Conservation (phyloP, 495 filamentous ascomycete genomes). For the Penicillium steckii region DNA sequence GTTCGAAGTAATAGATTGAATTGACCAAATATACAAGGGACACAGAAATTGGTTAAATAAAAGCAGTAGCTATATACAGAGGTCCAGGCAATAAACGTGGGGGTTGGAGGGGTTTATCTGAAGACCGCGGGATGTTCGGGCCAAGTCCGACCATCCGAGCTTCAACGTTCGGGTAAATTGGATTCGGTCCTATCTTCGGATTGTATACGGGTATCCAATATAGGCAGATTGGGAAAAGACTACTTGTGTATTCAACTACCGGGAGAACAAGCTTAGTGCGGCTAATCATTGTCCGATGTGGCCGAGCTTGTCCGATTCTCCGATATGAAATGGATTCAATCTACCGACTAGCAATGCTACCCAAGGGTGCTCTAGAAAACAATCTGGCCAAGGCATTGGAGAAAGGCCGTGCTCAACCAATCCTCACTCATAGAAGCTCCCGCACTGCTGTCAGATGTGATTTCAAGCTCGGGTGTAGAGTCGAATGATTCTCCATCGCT, state of each 20-base stretch:
- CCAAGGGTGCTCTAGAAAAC: too few species aligned
- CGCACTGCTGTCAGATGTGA: neutral
- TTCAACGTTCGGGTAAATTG: neutral
- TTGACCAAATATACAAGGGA: neutral
- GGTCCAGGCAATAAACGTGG: conserved; percentile 1
- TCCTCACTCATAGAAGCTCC: neutral
- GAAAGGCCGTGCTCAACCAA: too few species aligned
- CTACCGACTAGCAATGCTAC: too few species aligned
- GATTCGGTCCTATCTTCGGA: neutral
- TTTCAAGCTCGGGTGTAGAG: neutral
- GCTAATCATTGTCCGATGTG: too few species aligned
- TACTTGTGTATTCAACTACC: too few species aligned
- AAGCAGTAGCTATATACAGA: conserved; percentile 1
- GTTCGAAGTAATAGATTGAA: neutral
- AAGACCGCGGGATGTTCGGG: conserved; percentile 18
- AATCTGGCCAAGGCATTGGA: too few species aligned
- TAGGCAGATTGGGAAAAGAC: too few species aligned
- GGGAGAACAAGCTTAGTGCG: too few species aligned
- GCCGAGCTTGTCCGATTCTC: neutral
- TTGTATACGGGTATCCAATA: too few species aligned
- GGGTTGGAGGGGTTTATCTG: conserved; percentile 14
- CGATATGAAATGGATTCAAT: neutral
- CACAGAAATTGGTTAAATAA: neutral
- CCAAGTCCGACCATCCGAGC: conserved; percentile 15
- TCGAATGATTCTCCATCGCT: neutral